A percentile compares a stretch with the other conserved stretches of the same genome.
These are phyloP conservation scores for Kodamaea fungicola DNA, from an alignment of 1,139 yeast species.

Conservation along the genomic window DNA sequence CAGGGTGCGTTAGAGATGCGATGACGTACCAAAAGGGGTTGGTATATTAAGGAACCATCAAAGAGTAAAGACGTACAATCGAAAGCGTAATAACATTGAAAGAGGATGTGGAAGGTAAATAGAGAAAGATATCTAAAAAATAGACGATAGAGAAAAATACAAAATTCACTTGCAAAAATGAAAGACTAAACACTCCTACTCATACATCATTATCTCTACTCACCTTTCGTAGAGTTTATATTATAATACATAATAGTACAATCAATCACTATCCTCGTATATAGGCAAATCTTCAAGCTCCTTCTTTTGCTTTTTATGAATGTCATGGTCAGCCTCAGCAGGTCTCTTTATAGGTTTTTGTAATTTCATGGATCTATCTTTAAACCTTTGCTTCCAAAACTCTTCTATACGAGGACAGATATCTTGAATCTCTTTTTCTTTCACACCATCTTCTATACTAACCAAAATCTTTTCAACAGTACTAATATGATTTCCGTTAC, in stretches of 20 bases:
- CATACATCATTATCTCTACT: too few relatives aligned
- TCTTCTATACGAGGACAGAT: constrained; percentile 33
- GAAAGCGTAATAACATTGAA: too few relatives aligned
- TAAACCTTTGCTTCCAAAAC: constrained; percentile 35
- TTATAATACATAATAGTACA: constrained; percentile 3
- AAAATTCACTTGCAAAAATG: too few relatives aligned
- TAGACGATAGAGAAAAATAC: too few relatives aligned
- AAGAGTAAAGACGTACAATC: too few relatives aligned
- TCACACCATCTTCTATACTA: constrained; percentile 84
- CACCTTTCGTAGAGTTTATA: not conserved
- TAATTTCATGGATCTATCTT: constrained; percentile 20
- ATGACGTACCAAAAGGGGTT: too few relatives aligned
- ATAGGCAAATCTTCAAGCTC: constrained; percentile 37
- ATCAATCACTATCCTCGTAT: constrained; percentile 41
- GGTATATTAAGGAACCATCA: too few relatives aligned
- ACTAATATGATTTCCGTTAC: constrained; percentile 77
- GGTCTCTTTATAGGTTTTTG: constrained; percentile 6
- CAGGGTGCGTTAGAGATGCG: too few relatives aligned
- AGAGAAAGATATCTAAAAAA: too few relatives aligned
- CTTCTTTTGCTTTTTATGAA: constrained; percentile 5
- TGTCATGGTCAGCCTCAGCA: constrained; percentile 2
- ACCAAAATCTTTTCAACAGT: constrained; percentile 79
- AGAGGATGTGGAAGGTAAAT: too few relatives aligned
- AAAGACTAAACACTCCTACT: too few relatives aligned
- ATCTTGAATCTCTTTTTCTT: constrained; percentile 66